Evolutionary conservation across 306 rosid genomes (phyloP).

Genomic region (Comarum palustre): DNA sequence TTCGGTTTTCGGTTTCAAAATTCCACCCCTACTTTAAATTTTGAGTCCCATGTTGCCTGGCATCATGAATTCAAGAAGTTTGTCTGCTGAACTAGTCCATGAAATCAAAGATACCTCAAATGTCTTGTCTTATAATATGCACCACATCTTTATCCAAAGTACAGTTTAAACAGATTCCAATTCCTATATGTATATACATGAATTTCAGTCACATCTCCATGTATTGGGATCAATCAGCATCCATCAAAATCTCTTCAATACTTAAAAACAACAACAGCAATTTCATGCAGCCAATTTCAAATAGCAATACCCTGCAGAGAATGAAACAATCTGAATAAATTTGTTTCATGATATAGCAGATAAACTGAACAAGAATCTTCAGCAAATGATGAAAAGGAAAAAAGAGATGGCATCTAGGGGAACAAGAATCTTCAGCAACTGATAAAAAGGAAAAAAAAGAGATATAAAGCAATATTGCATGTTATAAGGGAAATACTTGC

Average conservation of each 20-base stretch:
- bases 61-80: constrained; percentile 4
- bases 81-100: constrained; percentile 10
- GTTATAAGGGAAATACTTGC: no score
- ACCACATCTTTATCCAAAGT: not conserved
- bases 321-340: not conserved
- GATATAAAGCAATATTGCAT: no score
- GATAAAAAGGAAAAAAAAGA: no score
- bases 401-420: not conserved
- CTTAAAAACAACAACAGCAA: not conserved
- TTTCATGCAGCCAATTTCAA: not conserved
- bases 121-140: not conserved
- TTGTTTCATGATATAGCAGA: not conserved
- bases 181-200: not conserved
- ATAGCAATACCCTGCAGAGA: not conserved
- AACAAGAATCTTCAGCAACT: no score
- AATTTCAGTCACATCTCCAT: not conserved
- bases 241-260: not conserved
- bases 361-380: not conserved
- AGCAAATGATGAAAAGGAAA: not conserved
- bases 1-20: no score
- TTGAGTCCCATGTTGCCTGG: constrained; percentile 21
- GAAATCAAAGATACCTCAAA: not conserved
- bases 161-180: not conserved
- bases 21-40: no score
- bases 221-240: not conserved